These are phyloP conservation scores for Wakefieldia striispora DNA, from an alignment of 768 basidiomycete genomes.

Conservation along the genomic window DNA sequence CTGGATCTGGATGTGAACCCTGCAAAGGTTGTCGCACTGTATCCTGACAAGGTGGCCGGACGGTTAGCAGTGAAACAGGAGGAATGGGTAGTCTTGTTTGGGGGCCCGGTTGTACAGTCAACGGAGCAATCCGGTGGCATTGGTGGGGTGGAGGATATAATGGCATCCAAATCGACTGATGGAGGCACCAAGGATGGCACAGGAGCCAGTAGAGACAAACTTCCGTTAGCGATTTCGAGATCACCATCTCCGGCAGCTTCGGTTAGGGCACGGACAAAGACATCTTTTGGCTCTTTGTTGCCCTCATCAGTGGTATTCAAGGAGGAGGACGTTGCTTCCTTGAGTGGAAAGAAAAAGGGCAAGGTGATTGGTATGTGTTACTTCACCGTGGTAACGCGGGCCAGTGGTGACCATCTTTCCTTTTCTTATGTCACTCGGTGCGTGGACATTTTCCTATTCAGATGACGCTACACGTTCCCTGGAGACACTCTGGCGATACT, in stretches of 20 bases:
- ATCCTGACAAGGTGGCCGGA: slow-evolving; percentile 79
- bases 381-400: slow-evolving; percentile 3
- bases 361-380: slow-evolving; percentile 35
- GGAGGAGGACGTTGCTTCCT: slow-evolving; percentile 65
- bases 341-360: slow-evolving; percentile 36
- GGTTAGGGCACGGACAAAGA: slow-evolving; percentile 51
- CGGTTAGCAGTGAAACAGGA: slow-evolving; percentile 66
- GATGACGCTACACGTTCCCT: slow-evolving; percentile 69
- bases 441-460: slow-evolving; percentile 18
- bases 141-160: slow-evolving; percentile 23
- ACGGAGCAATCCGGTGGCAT: slow-evolving; percentile 6
- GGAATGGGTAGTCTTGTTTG: slow-evolving; percentile 80
- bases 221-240: slow-evolving; percentile 21
- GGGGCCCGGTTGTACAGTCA: slow-evolving; percentile 51
- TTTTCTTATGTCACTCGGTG: background rate
- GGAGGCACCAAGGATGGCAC: slow-evolving; percentile 22
- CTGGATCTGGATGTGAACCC: slow-evolving; percentile 89
- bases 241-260: slow-evolving; percentile 38
- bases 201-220: slow-evolving; percentile 24
- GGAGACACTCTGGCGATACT: slow-evolving; percentile 85
- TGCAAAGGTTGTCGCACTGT: slow-evolving; percentile 89
- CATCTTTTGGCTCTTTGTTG: slow-evolving; percentile 51
- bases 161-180: slow-evolving; percentile 26
- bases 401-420: background rate
- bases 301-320: slow-evolving; percentile 35